These are phyloP conservation scores for Boletellus emodensis DNA, from an alignment of 768 basidiomycete species.

Conservation along the genomic window DNA sequence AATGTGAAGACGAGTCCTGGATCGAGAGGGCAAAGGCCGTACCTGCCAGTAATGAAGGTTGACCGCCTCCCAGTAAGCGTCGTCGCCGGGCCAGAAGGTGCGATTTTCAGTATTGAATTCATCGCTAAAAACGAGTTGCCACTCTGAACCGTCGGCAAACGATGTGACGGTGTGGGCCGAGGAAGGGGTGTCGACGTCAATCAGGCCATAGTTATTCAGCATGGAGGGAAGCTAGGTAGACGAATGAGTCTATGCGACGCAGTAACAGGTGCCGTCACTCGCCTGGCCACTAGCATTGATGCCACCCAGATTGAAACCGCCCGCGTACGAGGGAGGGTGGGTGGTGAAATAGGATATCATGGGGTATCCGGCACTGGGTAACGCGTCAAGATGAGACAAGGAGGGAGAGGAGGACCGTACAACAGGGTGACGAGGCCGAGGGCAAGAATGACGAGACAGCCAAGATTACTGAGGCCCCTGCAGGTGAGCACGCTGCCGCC, in stretches of 20 bases:
- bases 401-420: slow-evolving; percentile 34
- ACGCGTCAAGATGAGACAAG: neutral
- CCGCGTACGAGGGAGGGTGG: slow-evolving; percentile 42
- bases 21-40: slow-evolving; percentile 3
- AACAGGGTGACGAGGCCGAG: slow-evolving; percentile 55
- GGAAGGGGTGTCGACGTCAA: slow-evolving; percentile 73
- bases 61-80: slow-evolving; percentile 86
- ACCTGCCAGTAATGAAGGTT: slow-evolving; percentile 79
- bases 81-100: slow-evolving; percentile 75
- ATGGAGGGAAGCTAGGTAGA: slow-evolving; percentile 49
- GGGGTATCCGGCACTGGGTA: slow-evolving; percentile 57
- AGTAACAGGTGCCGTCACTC: slow-evolving; percentile 8
- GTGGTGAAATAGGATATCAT: slow-evolving; percentile 53
- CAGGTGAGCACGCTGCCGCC: slow-evolving; percentile 59
- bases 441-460: slow-evolving; percentile 58
- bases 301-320: slow-evolving; percentile 73
- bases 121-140: slow-evolving; percentile 79
- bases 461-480: slow-evolving; percentile 68
- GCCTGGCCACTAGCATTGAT: slow-evolving; percentile 74
- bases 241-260: neutral
- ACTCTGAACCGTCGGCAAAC: slow-evolving; percentile 49
- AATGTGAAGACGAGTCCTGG: neutral
- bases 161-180: slow-evolving; percentile 51
- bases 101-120: slow-evolving; percentile 82
- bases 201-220: slow-evolving; percentile 62